Base-by-base conservation (phyloP, 805 yeast genomes). In the Candida vaughaniae region DNA sequence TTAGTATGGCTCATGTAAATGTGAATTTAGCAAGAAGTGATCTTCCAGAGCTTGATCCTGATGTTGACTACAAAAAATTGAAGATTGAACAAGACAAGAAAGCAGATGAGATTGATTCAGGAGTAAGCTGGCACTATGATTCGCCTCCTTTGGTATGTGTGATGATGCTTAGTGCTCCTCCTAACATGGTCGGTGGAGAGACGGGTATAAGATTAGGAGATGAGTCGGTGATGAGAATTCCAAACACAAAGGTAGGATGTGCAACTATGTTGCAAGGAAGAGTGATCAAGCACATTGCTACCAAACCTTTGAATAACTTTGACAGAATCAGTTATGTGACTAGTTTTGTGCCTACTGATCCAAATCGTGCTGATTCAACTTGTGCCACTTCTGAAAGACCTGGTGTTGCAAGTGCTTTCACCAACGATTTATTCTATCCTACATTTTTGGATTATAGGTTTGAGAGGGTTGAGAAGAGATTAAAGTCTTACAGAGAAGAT, bases 261-360 rank as follows among this genome's bases (percentile, higher is more conserved):
- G 53, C 48, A n/a, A 38, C 55, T 6, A 23, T 52, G 16, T 34
- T 52, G 19, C 56, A 52, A 19, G 57, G 52, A 8, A 39, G 53
- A 29, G 55, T 51, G 3, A 43, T 52, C 15, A 51, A 43, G 29
- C 57, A 52, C 30, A 42, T 52, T 34, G 57, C 57, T 5, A 41
- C 50, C 8, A 47, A 47, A 25, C 57, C 57, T 8, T 33, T 46
- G 19, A 44, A 58, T 25, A 57, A 58, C 36, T 49, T 47, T 17
- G 74, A 69, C 37, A 58, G 75, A 55, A 66, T 70, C 42, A 66
- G 72, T 5, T 52, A 63, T 9, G 71, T 70, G 29, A 62, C 64
- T 16, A 58, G 67, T n/a, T 67, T 58, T 47, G 59, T 67, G 46
- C 71, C 75, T 18, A 57, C 54, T 31, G 62, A 65, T 41, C 60